Base-by-base conservation (phyloP, 345 rosid genomes). In the Bruguiera sexangula region DNA sequence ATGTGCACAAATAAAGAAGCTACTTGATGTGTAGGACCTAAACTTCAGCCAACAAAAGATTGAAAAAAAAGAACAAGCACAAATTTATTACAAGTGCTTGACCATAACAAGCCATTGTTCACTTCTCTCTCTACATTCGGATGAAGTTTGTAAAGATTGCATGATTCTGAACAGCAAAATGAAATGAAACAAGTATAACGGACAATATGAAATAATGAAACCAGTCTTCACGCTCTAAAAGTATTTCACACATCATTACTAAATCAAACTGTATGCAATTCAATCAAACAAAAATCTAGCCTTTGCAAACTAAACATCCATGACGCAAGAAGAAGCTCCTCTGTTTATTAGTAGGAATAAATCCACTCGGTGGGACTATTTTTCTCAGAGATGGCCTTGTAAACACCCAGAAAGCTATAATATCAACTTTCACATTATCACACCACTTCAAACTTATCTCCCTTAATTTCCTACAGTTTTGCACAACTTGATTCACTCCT, bases 371-470 rank as follows among this genome's bases (percentile, higher is more conserved):
- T 0, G 75, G 84, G 26, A 75, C 66, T 34, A 93, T 84, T 76
- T 78, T 85, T 84, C 89, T 82, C 72, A 90, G 63, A 24, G 96
- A 93, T 36, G 90, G 85, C 79, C 86, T 83, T 6, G 74, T 58
- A 63, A 62, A 78, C 70, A 85, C 91, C 90, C 88, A 81, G 81
- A 75, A 62, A 55, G 73, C 73, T 75, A 85, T 66, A 39, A 73
- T 66, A 30, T 78, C 78, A 34, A 55, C 69, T 46, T 63, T 70
- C 63, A 79, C 75, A 37, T 74, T 70, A 37, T 65, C 37, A 75
- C 88, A 90, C 75, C 80, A 26, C 60, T 73, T 74, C 71, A 90
- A 70, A 72, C 83, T 82, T 60, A 90, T 77, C 78, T 83, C 93
- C 78, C 86, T 84, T 72, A 93, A 73, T 20, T 66, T 62, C 65